Evolutionary conservation across 768 basidiomycete species (phyloP).

Genomic region (Hygrocybe coccinea): DNA sequence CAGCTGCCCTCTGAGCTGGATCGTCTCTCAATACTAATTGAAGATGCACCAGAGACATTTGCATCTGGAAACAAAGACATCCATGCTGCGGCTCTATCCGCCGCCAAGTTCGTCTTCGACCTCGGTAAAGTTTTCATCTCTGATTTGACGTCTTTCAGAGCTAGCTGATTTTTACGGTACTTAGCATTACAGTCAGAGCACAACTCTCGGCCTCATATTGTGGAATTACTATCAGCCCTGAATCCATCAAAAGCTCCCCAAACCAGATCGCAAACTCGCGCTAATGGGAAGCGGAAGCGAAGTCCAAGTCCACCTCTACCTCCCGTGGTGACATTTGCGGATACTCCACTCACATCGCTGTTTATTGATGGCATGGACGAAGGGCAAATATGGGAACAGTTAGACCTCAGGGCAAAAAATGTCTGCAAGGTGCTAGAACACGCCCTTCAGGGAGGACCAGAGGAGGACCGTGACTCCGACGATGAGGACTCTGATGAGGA

Average conservation of each 20-base stretch:
- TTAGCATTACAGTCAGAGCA: conserved; percentile 66
- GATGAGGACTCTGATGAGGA: conserved; percentile 25
- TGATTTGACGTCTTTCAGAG: neutral
- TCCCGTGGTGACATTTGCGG: conserved; percentile 33
- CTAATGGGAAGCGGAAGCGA: conserved; percentile 42
- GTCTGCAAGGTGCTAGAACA: conserved; percentile 66
- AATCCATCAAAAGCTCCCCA: conserved; percentile 64
- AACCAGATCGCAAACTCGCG: conserved; percentile 59
- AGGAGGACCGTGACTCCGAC: too few species aligned
- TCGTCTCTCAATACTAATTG: conserved; percentile 37
- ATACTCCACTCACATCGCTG: conserved; percentile 73
- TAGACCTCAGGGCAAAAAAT: conserved; percentile 73
- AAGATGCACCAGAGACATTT: conserved; percentile 51
- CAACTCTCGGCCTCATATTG: conserved; percentile 58
- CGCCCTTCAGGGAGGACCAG: conserved; percentile 39
- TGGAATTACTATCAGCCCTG: conserved; percentile 61
- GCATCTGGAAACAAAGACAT: conserved; percentile 52
- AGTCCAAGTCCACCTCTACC: conserved; percentile 32
- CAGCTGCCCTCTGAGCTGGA: neutral
- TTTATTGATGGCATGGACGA: conserved; percentile 74
- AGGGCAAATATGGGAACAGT: conserved; percentile 90
- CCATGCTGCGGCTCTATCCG: conserved; percentile 53
- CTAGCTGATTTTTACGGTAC: conserved; percentile 7
- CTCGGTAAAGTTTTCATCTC: conserved; percentile 45
- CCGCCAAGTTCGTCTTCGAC: conserved; percentile 75